A percentile compares a stretch with the other conserved stretches of the same genome.
These are phyloP conservation scores for Salix dunnii DNA, from an alignment of 345 rosid species.

Conservation along the genomic window DNA sequence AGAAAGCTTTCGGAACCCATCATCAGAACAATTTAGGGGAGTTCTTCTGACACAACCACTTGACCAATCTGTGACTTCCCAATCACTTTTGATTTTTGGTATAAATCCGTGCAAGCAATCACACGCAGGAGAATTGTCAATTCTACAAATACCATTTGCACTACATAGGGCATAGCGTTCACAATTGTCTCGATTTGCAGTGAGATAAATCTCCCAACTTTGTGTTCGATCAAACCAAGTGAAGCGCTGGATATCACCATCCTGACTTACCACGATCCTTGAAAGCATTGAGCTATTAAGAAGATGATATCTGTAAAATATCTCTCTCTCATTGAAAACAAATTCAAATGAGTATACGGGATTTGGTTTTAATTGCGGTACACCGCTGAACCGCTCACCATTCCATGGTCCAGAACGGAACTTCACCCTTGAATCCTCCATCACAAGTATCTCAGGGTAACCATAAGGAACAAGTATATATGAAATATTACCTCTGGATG, in stretches of 20 bases:
- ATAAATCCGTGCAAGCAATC: neutral
- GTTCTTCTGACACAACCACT: slow-evolving; percentile 3
- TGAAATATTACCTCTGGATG: slow-evolving; percentile 33
- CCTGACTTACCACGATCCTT: neutral
- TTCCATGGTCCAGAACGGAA: slow-evolving; percentile 37
- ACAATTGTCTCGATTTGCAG: neutral
- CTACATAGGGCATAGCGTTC: neutral
- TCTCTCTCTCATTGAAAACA: neutral
- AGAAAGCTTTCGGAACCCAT: slow-evolving; percentile 14
- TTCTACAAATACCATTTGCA: neutral
- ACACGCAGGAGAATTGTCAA: neutral
- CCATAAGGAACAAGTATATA: slow-evolving; percentile 15
- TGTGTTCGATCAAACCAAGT: neutral
- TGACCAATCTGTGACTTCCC: neutral
- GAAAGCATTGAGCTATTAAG: neutral
- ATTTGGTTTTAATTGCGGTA: neutral
- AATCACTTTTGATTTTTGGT: neutral
- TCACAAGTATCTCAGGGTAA: slow-evolving; percentile 22
- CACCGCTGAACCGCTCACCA: slow-evolving; percentile 25
- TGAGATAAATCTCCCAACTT: neutral
- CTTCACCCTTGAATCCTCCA: slow-evolving; percentile 9
- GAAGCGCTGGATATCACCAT: neutral
- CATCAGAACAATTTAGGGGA: neutral
- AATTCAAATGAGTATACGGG: neutral
- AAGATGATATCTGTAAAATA: neutral